Conservation (phyloP, 768 basidiomycete genomes). For the Cystofilobasidium capitatum region DNA sequence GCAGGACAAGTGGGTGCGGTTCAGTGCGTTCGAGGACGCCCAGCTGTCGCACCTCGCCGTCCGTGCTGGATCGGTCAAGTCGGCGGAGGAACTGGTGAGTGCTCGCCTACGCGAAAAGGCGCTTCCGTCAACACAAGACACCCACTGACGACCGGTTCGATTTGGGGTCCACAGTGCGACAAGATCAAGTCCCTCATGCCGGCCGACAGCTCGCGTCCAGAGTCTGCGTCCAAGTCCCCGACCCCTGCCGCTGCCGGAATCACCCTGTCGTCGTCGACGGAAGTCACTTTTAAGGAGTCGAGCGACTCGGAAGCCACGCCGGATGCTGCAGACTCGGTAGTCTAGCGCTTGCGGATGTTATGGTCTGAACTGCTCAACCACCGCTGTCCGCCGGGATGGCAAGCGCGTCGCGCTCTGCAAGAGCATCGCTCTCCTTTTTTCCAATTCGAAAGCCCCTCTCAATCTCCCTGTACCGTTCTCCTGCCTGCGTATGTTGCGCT, state of each 20-base stretch:
- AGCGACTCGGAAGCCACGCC: background rate
- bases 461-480: too few species aligned
- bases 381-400: background rate
- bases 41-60: slow-evolving; percentile 5
- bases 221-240: background rate
- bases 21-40: slow-evolving; percentile 26
- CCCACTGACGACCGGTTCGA: background rate
- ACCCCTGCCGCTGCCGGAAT: background rate
- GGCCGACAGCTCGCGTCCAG: background rate
- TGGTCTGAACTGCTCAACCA: too few species aligned
- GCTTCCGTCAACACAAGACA: background rate
- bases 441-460: too few species aligned
- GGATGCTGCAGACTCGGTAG: background rate
- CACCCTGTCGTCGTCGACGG: background rate
- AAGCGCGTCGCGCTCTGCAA: background rate
- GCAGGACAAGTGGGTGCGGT: slow-evolving; percentile 28
- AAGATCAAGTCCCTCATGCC: background rate
- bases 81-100: slow-evolving; percentile 1
- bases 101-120: background rate
- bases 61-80: slow-evolving; percentile 1
- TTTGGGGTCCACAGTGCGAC: background rate
- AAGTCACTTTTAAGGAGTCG: slow-evolving; percentile 3
- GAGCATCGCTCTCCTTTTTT: too few species aligned
- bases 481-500: too few species aligned
- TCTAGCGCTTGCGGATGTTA: too few species aligned